Conservation (phyloP, 2,329 filamentous ascomycete genomes). For the Colletotrichum cordylinicola region DNA sequence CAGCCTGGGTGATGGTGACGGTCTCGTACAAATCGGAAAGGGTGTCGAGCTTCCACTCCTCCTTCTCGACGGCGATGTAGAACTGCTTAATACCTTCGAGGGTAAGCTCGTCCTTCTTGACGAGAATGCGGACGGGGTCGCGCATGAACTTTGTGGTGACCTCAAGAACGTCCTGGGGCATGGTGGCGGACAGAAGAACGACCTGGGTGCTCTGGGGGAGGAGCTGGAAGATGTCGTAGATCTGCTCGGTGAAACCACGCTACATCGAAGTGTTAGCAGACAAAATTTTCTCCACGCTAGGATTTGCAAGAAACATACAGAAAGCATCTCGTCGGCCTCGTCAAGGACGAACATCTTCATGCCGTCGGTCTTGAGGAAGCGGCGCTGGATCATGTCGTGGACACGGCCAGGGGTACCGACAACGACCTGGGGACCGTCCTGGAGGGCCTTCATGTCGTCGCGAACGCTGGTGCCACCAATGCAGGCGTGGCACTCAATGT, state of each 20-base stretch:
- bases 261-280: constrained; percentile 38
- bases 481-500: constrained; percentile 97
- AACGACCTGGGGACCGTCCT: constrained; percentile 95
- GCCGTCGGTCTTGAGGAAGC: constrained; percentile 92
- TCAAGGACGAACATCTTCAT: constrained; percentile 99
- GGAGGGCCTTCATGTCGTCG: constrained; percentile 97
- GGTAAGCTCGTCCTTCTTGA: constrained; percentile 99
- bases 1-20: constrained; percentile 98
- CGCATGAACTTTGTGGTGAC: constrained; percentile 99
- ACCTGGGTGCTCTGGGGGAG: constrained; percentile 98
- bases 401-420: constrained; percentile 98
- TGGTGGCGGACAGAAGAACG: constrained; percentile 95
- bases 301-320: constrained; percentile 56
- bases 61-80: constrained; percentile 99
- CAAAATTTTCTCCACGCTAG: constrained; percentile 34
- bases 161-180: constrained; percentile 98
- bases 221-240: constrained; percentile 99
- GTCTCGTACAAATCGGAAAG: constrained; percentile 99
- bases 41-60: constrained; percentile 99
- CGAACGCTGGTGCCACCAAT: constrained; percentile 98
- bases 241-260: constrained; percentile 99
- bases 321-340: constrained; percentile 99
- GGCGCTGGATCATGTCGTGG: constrained; percentile 99
- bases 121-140: constrained; percentile 96
- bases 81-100: constrained; percentile 99